Base-by-base conservation (phyloP, 768 basidiomycete genomes). In the Amanita thiersii region DNA sequence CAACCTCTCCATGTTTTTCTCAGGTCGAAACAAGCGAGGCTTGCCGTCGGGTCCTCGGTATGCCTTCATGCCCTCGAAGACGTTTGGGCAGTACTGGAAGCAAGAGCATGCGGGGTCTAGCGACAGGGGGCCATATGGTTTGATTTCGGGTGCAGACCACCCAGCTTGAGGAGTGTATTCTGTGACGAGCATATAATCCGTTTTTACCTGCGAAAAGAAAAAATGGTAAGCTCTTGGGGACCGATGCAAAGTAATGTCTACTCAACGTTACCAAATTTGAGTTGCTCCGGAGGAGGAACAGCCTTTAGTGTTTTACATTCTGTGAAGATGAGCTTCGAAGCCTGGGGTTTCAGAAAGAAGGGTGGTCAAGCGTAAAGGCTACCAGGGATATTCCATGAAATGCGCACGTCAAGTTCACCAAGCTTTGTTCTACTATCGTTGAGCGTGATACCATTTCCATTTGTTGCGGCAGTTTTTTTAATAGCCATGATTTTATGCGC, bases 21-120 rank as follows among this genome's bases (percentile, higher is more conserved):
- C 70, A 0, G 91, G 90, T 23, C 91, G 68, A 69, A 96, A 96
- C 26, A 94, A 61, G 5, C 84, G 69, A 1, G 79, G 70, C 38
- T 75, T 72, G 1, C 88, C 89, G 44, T 86, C 70, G n/a, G 77
- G 72, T 7, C 76, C 80, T 1, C 75, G 45, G 57, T 84, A 86
- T 0, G 86, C 85, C 65, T 74, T 94, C 77, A 94, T 80, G 5
- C 92, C 88, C 59, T 96, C 91, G 53, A 96, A 92, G 11, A 82
- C 75, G 47, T 79, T 73, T 24, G 87, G 80, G 6, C 83, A 84
- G 61, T 94, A 94, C 53, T 96, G 92, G 48, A 96, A 71, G 36
- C 90, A 91, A 31, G 81, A 55, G 68, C 76, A 52, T 42, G 78
- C 75, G 4, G 87, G 87, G 51, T 88, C 83, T 8, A 90, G 60